Evolutionary conservation across 108 stramenopile species (phyloP).

Genomic region (Nitzschia sp.): DNA sequence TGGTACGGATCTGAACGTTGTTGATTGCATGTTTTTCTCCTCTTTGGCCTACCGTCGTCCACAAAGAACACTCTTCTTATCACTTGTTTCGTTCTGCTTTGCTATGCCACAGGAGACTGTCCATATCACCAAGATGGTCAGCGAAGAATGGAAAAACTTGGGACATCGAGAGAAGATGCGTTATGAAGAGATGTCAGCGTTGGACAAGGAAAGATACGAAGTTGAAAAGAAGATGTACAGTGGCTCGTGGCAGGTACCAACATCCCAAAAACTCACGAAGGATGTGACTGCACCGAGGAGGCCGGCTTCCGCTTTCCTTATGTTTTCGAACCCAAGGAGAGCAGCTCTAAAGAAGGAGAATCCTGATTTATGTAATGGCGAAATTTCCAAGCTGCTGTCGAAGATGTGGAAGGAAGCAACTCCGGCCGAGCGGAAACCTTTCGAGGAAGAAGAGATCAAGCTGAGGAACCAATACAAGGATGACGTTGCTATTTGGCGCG

Average conservation of each 20-base stretch:
- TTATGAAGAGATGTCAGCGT: conserved; percentile 26
- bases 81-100: background rate
- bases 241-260: conserved; percentile 32
- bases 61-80: too few species aligned
- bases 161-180: conserved; percentile 9
- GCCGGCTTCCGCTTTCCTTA: conserved; percentile 26
- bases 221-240: conserved; percentile 28
- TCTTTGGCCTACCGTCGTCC: too few species aligned
- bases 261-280: background rate
- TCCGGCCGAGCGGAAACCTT: conserved; percentile 12
- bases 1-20: background rate
- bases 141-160: conserved; percentile 32
- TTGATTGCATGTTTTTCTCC: too few species aligned
- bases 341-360: conserved; percentile 12
- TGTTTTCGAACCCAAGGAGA: conserved; percentile 25
- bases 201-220: conserved; percentile 29
- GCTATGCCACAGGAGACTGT: background rate
- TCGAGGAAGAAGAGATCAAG: conserved; percentile 14
- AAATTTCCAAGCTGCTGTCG: conserved; percentile 20
- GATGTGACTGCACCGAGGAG: conserved; percentile 17
- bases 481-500: background rate
- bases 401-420: conserved; percentile 26
- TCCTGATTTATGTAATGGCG: background rate
- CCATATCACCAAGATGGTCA: conserved; percentile 21
- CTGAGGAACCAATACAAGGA: conserved; percentile 18